A percentile compares a stretch with the other conserved stretches of the same genome.
Conservation (phyloP, 306 rosid species). For the Comarum palustre region DNA sequence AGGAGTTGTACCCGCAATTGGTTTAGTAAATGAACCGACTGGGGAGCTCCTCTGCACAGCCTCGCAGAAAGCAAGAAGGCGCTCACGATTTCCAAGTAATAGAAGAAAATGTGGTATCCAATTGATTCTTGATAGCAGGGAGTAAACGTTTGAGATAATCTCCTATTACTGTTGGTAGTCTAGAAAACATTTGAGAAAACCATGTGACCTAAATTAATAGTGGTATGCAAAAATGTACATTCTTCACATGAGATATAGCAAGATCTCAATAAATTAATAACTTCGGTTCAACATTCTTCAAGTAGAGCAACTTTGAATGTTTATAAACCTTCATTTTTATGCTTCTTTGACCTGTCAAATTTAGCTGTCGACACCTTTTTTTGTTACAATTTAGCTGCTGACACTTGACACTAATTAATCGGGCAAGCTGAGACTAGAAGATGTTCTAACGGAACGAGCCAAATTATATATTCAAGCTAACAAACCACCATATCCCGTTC, state of each 20-base stretch:
- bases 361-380: no score
- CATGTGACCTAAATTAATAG: no score
- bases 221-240: no score
- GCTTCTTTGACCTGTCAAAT: constrained; percentile 23
- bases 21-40: constrained; percentile 77
- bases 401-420: constrained; percentile 5
- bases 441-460: constrained; percentile 7
- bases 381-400: no score
- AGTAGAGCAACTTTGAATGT: not conserved
- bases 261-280: no score
- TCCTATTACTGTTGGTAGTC: no score
- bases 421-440: constrained; percentile 19
- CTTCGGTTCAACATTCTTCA: no score
- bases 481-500: constrained; percentile 25
- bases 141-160: no score
- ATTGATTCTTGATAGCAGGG: no score
- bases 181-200: no score
- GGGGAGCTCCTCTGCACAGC: constrained; percentile 95
- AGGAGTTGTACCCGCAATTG: constrained; percentile 75
- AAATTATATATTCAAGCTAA: constrained; percentile 21
- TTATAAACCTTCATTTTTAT: not conserved
- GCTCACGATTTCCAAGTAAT: constrained; percentile 56
- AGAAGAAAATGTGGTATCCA: no score
- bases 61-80: constrained; percentile 83
- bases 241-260: no score